Evolutionary conservation across 2,329 filamentous ascomycete genomes (phyloP), one percentile per base, ranked within the genome.

Genomic region (Ceratocystis colombiana): DNA sequence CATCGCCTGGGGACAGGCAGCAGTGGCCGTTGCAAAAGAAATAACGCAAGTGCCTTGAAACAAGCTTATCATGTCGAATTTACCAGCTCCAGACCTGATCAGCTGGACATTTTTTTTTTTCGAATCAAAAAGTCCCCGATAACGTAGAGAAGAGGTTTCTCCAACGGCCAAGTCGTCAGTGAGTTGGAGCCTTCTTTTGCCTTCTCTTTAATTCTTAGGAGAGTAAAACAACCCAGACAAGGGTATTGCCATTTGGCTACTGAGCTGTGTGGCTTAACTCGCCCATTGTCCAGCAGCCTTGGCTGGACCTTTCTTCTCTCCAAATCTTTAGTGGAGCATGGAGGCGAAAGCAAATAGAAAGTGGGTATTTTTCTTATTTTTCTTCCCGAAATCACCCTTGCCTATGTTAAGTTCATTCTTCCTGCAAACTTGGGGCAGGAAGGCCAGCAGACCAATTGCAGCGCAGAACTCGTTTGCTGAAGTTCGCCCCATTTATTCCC

Each of bases 331-430:
- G 55, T 59, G 55, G 55, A n/a, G 55, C 55, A 17, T 10, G 28
- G 55, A 25, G 55, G 55, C 55, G 33, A 59, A 59, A 59, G 15
- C 28, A 30, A 30, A 59, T 33, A 3, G 53, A 59, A 33, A 59
- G 55, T 59, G 55, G 55, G 28, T 17, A 59, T n/a, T n/a, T 28
- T 30, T 57, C 25, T 57, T 33, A 12, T 37, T 33, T 59, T 33
- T 37, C 55, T 37, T 59, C 55, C 55, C 55, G 55, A 59, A 59
- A 59, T 59, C 55, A 59, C 55, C 55, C 55, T 33, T 37, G 55
- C 12, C n/a, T 22, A 8, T 7, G 33, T 59, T 22, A 25, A 33
- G 55, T 15, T 6, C 33, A 30, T 59, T 25, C 48, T 15, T 53
- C 20, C 48, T 53, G 10, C 48, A 53, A 53, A 53, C 48, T 59